Conservation (phyloP, 2,329 filamentous ascomycete genomes). For the Elsinoe australis region DNA sequence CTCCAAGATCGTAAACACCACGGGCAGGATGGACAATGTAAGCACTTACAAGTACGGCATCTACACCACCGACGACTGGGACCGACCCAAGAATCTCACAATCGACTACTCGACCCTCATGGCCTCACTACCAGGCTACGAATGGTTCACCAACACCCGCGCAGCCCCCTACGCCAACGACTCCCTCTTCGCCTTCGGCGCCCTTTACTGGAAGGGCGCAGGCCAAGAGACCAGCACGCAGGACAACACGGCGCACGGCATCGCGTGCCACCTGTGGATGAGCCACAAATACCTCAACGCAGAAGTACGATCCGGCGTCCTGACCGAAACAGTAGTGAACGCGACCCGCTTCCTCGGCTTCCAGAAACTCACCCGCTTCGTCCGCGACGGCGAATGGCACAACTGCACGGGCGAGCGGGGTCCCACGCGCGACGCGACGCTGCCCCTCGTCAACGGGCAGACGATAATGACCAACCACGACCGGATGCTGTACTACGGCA, state of each 20-base stretch:
- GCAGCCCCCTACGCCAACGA: slow-evolving; percentile 23
- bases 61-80: neutral
- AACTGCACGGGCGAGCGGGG: neutral
- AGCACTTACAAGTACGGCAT: neutral
- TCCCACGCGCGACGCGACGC: neutral
- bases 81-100: neutral
- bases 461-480: neutral
- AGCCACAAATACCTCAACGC: neutral
- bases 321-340: neutral
- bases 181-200: slow-evolving; percentile 21
- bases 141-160: slow-evolving; percentile 21
- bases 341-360: neutral
- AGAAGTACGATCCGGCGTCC: neutral
- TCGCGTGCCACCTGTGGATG: neutral
- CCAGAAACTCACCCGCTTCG: neutral
- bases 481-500: neutral
- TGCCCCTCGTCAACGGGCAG: neutral
- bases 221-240: neutral
- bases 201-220: slow-evolving; percentile 15
- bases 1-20: neutral
- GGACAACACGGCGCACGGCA: neutral
- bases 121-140: neutral
- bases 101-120: neutral
- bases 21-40: neutral
- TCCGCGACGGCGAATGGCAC: neutral